These are phyloP conservation scores for Aspergillus hortae DNA, from an alignment of 2,329 filamentous ascomycete species.

Conservation along the genomic window DNA sequence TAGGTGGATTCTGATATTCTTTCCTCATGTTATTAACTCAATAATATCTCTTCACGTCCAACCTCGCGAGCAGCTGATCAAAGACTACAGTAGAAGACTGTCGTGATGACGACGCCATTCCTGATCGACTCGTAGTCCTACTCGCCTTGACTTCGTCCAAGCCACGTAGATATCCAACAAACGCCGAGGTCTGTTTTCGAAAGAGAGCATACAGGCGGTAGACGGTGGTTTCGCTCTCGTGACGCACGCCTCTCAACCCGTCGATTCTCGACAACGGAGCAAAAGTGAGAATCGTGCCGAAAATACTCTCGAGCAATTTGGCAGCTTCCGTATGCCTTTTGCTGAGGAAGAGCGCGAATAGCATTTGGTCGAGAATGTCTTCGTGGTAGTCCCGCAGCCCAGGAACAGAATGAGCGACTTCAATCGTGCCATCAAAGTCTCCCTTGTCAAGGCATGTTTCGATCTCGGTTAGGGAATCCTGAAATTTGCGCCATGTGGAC, in stretches of 20 bases:
- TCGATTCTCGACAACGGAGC: constrained; percentile 42
- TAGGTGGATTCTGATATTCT: neutral
- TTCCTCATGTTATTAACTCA: constrained; percentile 12
- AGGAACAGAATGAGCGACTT: constrained; percentile 59
- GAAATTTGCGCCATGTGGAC: constrained; percentile 69
- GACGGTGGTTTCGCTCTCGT: constrained; percentile 39
- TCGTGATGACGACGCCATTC: constrained; percentile 25
- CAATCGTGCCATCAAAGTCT: constrained; percentile 45
- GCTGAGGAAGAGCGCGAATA: constrained; percentile 68
- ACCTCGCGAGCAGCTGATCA: constrained; percentile 62
- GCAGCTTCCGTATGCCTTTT: constrained; percentile 72
- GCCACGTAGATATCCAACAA: constrained; percentile 68
- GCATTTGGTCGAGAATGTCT: constrained; percentile 68
- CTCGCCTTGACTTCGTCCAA: constrained; percentile 60
- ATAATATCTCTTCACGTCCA: constrained; percentile 72
- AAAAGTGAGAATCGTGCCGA: constrained; percentile 68
- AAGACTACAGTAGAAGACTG: constrained; percentile 57
- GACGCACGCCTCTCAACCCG: constrained; percentile 38
- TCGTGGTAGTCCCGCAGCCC: constrained; percentile 68
- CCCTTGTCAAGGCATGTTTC: constrained; percentile 54
- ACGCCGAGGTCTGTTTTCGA: constrained; percentile 68
- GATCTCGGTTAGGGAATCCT: constrained; percentile 61
- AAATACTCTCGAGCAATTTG: constrained; percentile 72
- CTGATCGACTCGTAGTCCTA: constrained; percentile 30
- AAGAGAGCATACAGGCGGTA: constrained; percentile 61